Conservation (phyloP, 1,284 basidiomycete species). For the Cutaneotrichosporon sp. region DNA sequence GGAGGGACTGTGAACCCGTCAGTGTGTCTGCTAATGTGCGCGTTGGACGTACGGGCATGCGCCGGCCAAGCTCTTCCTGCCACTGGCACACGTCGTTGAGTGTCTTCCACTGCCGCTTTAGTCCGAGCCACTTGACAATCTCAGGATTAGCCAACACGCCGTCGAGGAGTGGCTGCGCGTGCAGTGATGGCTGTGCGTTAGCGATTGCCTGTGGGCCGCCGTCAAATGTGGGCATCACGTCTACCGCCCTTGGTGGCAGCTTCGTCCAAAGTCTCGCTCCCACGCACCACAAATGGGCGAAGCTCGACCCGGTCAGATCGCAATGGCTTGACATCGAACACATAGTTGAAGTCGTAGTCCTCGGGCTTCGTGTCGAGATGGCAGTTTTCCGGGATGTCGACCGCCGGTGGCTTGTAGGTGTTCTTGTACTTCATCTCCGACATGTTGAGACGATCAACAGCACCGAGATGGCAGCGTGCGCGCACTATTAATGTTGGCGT, state of each 20-base stretch:
- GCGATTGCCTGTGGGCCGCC: not conserved
- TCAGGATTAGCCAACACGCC: constrained; percentile 21
- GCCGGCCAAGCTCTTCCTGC: constrained; percentile 24
- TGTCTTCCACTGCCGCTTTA: constrained; percentile 9
- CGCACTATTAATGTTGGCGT: not conserved
- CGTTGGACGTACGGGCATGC: constrained; percentile 25
- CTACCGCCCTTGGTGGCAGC: not conserved
- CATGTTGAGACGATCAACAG: not conserved
- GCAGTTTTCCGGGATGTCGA: constrained; percentile 18
- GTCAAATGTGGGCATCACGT: not conserved
- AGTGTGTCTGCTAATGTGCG: not conserved
- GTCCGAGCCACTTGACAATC: constrained; percentile 26
- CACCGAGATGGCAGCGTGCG: too few species aligned
- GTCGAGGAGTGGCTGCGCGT: constrained; percentile 32
- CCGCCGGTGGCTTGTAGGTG: constrained; percentile 19
- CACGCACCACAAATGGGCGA: constrained; percentile 14
- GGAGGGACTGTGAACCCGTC: not conserved
- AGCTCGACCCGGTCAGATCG: constrained; percentile 26
- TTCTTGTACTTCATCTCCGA: constrained; percentile 20
- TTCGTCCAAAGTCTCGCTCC: not conserved
- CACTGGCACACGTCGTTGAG: constrained; percentile 30
- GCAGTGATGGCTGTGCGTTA: constrained; percentile 14
- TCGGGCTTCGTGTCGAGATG: constrained; percentile 32
- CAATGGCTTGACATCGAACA: constrained; percentile 30
- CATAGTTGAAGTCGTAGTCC: constrained; percentile 45